These are phyloP conservation scores for Penicillium herquei DNA, from an alignment of 495 filamentous ascomycete genomes.

Conservation along the genomic window DNA sequence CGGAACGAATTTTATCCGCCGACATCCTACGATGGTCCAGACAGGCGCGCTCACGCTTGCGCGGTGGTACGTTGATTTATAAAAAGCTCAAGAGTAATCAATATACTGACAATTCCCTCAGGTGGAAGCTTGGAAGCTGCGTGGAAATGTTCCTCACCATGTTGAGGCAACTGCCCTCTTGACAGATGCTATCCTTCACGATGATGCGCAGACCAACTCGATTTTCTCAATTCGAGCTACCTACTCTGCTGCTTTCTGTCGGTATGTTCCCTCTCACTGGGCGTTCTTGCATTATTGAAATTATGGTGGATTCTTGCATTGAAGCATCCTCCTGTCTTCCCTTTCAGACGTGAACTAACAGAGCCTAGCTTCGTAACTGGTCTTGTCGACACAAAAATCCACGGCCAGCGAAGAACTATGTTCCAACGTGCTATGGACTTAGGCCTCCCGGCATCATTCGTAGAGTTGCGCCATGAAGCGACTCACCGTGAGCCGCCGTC, in stretches of 20 bases:
- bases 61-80: constrained; percentile 35
- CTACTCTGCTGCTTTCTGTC: constrained; percentile 60
- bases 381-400: constrained; percentile 72
- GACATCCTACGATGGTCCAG: constrained; percentile 31
- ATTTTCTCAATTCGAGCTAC: constrained; percentile 55
- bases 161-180: constrained; percentile 79
- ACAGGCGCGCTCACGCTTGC: constrained; percentile 45
- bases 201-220: constrained; percentile 52
- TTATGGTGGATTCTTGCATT: background rate
- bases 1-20: constrained; percentile 64
- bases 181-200: constrained; percentile 69
- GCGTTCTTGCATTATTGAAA: background rate
- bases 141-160: constrained; percentile 75
- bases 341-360: background rate
- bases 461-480: constrained; percentile 85
- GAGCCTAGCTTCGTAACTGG: constrained; percentile 80
- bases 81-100: background rate
- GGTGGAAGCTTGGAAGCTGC: constrained; percentile 58
- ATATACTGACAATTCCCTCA: constrained; percentile 14
- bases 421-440: constrained; percentile 73
- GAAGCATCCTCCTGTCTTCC: background rate
- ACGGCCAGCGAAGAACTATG: constrained; percentile 72
- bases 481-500: constrained; percentile 85
- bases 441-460: constrained; percentile 77
- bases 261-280: constrained; percentile 40